Base-by-base conservation (phyloP, 257 asterid genomes). In the Paraleonurus japonicus region DNA sequence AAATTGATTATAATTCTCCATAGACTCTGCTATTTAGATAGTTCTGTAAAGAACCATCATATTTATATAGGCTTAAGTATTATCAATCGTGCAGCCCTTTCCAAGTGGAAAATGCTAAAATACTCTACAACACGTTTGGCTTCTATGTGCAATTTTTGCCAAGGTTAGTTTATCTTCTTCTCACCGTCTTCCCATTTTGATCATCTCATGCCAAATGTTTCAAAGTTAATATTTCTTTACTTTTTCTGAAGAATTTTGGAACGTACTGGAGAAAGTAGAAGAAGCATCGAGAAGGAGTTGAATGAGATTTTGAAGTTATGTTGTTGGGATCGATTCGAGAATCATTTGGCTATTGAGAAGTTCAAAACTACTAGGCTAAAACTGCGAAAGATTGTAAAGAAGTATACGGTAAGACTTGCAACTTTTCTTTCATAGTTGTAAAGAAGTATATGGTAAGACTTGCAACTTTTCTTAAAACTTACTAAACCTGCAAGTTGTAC, bases 71-170 rank as follows among this genome's bases (percentile, higher is more conserved):
- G 59, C 73, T 76, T 47, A 78, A 69, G 48, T 66, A 54, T 73
- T 30, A 47, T 58, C 48, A 27, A 30, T 70, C 68, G 9, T 82
- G 86, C 89, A 89, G 95, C 77, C 84, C 81, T 63, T 78, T 73
- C 69, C 88, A 78, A 81, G 86, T 27, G 74, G 88, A 83, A 82
- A 85, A 65, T 78, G 72, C 79, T 73, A 89, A 86, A 61, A 81
- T 95, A 75, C 84, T 95, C 26, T 95, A 91, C 86, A 92, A 95
- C 77, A 80, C 84, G 47, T 87, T 84, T 80, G 99, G 99, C 65
- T 89, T 86, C 84, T 95, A 85, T 67, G 79, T 86, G 53, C 99
- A 95, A 73, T 82, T 86, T 71, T 77, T 89, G 82, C 97, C 97
- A 35, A 81, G 53, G 99, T 94, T 69, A 74, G 96, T 75, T 41